phyloP scores from a whole-genome alignment of 495 filamentous ascomycete species.

The Aspergillus carlsbadensis region DNA sequence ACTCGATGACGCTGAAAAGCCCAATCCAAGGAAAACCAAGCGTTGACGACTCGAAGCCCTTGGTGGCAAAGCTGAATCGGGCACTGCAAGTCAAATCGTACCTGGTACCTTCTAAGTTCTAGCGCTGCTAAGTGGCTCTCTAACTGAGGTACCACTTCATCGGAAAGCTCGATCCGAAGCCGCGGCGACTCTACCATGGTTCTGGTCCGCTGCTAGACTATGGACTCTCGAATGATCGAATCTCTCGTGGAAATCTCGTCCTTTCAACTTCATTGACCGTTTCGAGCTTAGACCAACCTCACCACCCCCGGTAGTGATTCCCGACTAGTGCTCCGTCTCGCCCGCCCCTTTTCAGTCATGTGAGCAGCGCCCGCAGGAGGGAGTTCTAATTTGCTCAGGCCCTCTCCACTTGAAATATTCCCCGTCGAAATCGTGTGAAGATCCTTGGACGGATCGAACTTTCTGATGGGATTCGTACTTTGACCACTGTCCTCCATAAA shows the following conservation, averaged over 20 bases:
- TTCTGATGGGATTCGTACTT: not conserved
- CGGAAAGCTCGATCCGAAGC: conserved; percentile 41
- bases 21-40: no score
- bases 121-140: not conserved
- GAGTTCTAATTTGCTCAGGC: conserved; percentile 14
- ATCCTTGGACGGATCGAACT: not conserved
- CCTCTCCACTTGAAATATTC: not conserved
- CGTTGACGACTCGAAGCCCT: not conserved
- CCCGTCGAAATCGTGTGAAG: not conserved
- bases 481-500: not conserved
- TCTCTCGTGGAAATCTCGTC: not conserved
- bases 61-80: conserved; percentile 1
- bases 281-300: not conserved
- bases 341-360: conserved; percentile 27
- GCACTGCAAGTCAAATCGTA: not conserved
- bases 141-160: conserved; percentile 8
- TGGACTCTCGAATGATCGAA: no score
- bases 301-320: not conserved
- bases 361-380: conserved; percentile 24
- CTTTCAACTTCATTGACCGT: conserved; percentile 24
- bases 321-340: not conserved
- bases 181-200: conserved; percentile 27
- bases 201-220: conserved; percentile 11
- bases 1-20: no score
- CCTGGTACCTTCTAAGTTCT: conserved; percentile 12